Percentiles rank a stretch among this genome's conserved stretches.
These are phyloP conservation scores for Globisporangium apiculatum DNA, from an alignment of 352 stramenopile genomes.

Conservation along the genomic window DNA sequence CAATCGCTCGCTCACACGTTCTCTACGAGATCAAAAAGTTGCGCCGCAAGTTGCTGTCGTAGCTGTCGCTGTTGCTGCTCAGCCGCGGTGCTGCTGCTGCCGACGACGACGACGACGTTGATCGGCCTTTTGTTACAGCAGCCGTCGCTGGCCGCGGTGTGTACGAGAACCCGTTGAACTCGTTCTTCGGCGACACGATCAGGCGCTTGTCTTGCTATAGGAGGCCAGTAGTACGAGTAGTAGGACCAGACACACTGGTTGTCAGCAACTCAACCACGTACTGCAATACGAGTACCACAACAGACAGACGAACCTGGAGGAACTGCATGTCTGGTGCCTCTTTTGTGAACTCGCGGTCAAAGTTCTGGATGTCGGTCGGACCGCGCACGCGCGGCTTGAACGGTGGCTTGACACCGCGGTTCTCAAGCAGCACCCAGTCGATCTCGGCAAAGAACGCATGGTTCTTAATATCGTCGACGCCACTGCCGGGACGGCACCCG, in stretches of 20 bases:
- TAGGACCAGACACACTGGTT: neutral
- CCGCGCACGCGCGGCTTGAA: conserved; percentile 81
- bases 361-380: conserved; percentile 84
- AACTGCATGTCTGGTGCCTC: conserved; percentile 73
- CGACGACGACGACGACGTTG: conserved; percentile 8
- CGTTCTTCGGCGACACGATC: conserved; percentile 70
- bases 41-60: conserved; percentile 23
- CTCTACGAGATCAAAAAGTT: conserved; percentile 28
- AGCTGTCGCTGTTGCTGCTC: conserved; percentile 25
- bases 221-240: neutral
- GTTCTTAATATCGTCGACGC: conserved; percentile 68
- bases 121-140: conserved; percentile 12
- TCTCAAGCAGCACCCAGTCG: conserved; percentile 69
- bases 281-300: conserved; percentile 3
- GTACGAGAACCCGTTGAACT: conserved; percentile 85
- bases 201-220: conserved; percentile 69
- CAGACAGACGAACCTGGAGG: conserved; percentile 32
- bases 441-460: conserved; percentile 80
- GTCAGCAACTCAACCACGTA: conserved; percentile 1
- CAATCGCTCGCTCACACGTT: neutral
- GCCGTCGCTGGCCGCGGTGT: conserved; percentile 26
- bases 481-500: conserved; percentile 54
- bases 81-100: conserved; percentile 9
- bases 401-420: conserved; percentile 65
- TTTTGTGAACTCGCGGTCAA: conserved; percentile 86